phyloP scores from a whole-genome alignment of 225 moss, liverwort and hornwort genomes.

The Pleurozium schreberi region DNA sequence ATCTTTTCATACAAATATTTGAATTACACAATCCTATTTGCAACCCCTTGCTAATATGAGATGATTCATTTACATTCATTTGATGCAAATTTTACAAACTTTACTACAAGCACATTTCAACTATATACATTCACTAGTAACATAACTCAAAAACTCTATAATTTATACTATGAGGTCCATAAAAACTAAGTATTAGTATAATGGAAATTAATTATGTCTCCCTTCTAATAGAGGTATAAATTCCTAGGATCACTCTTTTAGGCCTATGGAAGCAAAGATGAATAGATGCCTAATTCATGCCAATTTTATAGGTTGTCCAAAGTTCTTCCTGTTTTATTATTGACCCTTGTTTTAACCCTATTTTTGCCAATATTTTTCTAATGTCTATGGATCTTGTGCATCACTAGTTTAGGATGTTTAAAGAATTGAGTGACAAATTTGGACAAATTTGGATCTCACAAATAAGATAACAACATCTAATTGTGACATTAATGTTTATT shows the following conservation, averaged over 20 bases:
- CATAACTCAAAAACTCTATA: not conserved
- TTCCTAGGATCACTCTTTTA: not conserved
- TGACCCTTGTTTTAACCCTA: not conserved
- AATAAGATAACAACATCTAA: not conserved
- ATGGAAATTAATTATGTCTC: not conserved
- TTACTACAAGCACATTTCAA: not conserved
- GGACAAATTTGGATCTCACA: not conserved
- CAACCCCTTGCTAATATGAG: no score
- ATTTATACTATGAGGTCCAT: not conserved
- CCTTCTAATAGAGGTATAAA: not conserved
- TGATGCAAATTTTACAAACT: not conserved
- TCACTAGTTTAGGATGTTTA: not conserved
- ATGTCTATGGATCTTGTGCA: not conserved
- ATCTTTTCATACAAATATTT: no score
- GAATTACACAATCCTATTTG: no score
- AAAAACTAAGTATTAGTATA: not conserved
- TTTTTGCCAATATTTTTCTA: not conserved
- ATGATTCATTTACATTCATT: no score
- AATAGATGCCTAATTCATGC: not conserved
- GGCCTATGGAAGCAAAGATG: not conserved
- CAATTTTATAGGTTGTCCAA: not conserved
- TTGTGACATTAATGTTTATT: not conserved
- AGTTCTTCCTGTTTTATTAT: not conserved
- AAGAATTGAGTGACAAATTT: not conserved
- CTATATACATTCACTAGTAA: not conserved